Evolutionary conservation across 805 yeast genomes (phyloP), one percentile per base, ranked within the genome.

Genomic region (Maudiozyma bulderi): DNA sequence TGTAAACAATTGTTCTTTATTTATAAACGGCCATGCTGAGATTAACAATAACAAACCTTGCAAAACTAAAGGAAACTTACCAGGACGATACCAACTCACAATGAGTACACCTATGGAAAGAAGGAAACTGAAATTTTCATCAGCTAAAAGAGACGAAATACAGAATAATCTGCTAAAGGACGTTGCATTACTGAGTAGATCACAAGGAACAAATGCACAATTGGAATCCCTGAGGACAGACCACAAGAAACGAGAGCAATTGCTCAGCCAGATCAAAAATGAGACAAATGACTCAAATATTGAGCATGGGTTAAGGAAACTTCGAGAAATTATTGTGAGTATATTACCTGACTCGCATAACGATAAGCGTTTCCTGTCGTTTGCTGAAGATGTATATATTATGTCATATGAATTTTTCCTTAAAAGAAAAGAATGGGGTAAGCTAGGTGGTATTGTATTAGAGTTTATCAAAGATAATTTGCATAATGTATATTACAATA

Each of bases 121-220:
- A 50, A 61, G 78, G 44, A 57, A 56, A 45, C 55, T 55, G 10
- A 61, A 72, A 50, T 74, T 75, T 49, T 59, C 64, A 2, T 46
- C 54, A 6, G 51, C 50, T 0, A 61, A 65, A 5, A 57, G 60
- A 6, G 46, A 51, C 2, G 55, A 54, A 31, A 57, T 59, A 13
- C 47, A 54, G 2, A 52, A 53, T 42, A 59, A 61, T 37, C 54
- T 54, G 5, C 40, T 61, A 26, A 53, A 54, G 14, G 72, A 67
- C 6, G 78, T 72, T 52, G 85, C 86, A 0, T 66, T 78, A 45
- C 62, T 81, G 7, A 82, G 86, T 53, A 66, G 87, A 49, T 86
- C 86, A 0, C 84, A 86, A 0, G 81, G 76, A 42, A 81, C 75
- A 48, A 59, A 58, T 46, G 59, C 75, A 29, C 47, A 46, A 26